phyloP scores from a whole-genome alignment of 2,329 filamentous ascomycete genomes.

The Magnaporthiopsis poae region DNA sequence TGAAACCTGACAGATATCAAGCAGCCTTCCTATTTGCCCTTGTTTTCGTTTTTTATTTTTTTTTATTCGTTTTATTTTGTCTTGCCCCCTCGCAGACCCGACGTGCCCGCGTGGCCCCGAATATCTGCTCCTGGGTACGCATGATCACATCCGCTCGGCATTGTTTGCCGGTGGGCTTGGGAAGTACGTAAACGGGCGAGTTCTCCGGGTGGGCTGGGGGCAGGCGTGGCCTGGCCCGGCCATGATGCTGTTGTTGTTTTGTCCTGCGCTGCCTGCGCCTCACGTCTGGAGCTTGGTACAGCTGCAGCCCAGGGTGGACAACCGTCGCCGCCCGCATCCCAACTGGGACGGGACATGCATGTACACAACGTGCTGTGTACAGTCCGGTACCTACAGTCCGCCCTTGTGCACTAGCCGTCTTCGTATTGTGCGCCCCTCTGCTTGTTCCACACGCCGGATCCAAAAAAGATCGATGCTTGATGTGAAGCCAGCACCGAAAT shows the following conservation, averaged over 20 bases:
- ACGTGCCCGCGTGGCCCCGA: background rate
- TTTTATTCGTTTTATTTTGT: background rate
- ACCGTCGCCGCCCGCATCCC: background rate
- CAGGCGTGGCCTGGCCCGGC: no score
- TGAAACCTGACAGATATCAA: background rate
- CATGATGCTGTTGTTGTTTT: background rate
- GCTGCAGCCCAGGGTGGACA: background rate
- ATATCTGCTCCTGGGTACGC: background rate
- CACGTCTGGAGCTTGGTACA: background rate
- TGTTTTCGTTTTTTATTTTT: background rate
- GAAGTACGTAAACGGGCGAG: background rate
- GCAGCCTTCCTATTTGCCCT: no score
- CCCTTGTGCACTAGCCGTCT: background rate
- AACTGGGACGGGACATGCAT: background rate
- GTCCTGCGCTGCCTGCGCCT: background rate
- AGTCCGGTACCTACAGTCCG: background rate
- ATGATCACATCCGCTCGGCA: background rate
- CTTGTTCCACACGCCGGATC: background rate
- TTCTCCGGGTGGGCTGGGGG: no score
- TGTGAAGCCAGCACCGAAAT: background rate
- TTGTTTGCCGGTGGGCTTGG: background rate
- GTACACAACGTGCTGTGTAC: background rate
- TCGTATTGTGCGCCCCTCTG: background rate
- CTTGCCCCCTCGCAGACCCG: background rate
- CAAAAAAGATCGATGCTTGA: background rate